phyloP scores from a whole-genome alignment of 1,284 basidiomycete species.

The Volvariella volvacea region DNA sequence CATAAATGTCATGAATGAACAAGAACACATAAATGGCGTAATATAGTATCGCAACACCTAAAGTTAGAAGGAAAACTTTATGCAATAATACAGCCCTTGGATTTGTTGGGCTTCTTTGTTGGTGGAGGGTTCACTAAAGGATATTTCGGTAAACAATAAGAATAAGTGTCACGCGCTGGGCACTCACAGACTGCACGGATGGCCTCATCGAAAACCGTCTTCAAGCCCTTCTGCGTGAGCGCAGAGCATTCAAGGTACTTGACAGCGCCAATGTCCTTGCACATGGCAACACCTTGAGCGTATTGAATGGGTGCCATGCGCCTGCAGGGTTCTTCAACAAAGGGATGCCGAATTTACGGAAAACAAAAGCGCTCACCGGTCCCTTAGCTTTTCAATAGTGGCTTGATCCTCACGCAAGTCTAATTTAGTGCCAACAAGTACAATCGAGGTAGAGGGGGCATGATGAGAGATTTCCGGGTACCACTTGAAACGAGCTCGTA shows the following conservation, averaged over 20 bases:
- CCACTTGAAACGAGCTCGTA: conserved; percentile 56
- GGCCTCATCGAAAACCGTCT: conserved; percentile 96
- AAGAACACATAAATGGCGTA: conserved; percentile 52
- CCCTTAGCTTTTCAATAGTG: conserved; percentile 89
- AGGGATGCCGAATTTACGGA: background rate
- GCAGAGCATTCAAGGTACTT: conserved; percentile 98
- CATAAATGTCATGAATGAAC: conserved; percentile 30
- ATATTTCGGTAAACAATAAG: conserved; percentile 1
- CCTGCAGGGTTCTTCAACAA: conserved; percentile 31
- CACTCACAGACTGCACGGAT: conserved; percentile 86
- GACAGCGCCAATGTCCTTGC: conserved; percentile 90
- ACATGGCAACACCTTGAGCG: conserved; percentile 86
- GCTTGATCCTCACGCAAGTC: conserved; percentile 93
- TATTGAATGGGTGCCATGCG: conserved; percentile 95
- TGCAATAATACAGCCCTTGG: conserved; percentile 62
- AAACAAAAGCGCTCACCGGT: conserved; percentile 50
- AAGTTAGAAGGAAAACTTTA: conserved; percentile 33
- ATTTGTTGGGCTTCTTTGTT: conserved; percentile 35
- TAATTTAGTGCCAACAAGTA: conserved; percentile 96
- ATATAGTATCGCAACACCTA: conserved; percentile 32
- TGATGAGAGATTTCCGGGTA: conserved; percentile 96
- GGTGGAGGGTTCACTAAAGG: conserved; percentile 68
- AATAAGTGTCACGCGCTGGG: conserved; percentile 9
- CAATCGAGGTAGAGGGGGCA: conserved; percentile 89
- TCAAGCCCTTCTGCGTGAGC: conserved; percentile 94